Evolutionary conservation across 2,329 filamentous ascomycete genomes (phyloP), one percentile per base, ranked within the genome.

Genomic region (Fusarium pininemorale): DNA sequence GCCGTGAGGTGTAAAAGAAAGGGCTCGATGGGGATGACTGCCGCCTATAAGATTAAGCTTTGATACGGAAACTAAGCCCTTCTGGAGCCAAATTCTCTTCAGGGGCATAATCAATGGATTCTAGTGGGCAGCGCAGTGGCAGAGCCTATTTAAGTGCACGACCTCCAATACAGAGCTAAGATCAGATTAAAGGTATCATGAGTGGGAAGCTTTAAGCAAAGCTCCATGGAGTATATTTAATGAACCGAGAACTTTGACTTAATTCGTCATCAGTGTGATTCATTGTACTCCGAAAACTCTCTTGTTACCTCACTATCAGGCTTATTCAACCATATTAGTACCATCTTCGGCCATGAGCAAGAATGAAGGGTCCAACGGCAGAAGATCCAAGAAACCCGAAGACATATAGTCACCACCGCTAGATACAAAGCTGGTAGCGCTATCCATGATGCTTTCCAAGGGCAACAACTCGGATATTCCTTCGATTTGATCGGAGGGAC

Each of bases 361-460:
- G 5, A 54, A 28, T 22, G 35, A 54, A 18, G 10, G 24, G 13
- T 54, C 35, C 5, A 39, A 18, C 2, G 35, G 35, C 10, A 54
- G 24, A 14, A 54, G 24, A 15, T 18, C 24, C 20, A 54, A 39
- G 35, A 38, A 39, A 16, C 24, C 3, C 6, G 20, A 6, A 22
- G 22, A 2, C 7, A 39, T 8, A 3, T 15, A 11, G 1, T 16
- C 51, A 5, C 0, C 6, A 12, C 35, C 3, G 2, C 13, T 10
- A 18, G 51, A 22, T 20, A 22, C 8, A 7, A 32, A 11, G 15
- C 12, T 26, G 1, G 30, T 20, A 24, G 3, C 5, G 3, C 32
- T 2, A 2, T 24, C 16, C 8, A 24, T 10, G n/a, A 9, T 6
- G 2, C 2, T 15, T 0, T 10, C 6, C 9, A 14, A 20, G 13